Evolutionary conservation across 495 filamentous ascomycete species (phyloP).

Genomic region (Schizothecium vesticola): DNA sequence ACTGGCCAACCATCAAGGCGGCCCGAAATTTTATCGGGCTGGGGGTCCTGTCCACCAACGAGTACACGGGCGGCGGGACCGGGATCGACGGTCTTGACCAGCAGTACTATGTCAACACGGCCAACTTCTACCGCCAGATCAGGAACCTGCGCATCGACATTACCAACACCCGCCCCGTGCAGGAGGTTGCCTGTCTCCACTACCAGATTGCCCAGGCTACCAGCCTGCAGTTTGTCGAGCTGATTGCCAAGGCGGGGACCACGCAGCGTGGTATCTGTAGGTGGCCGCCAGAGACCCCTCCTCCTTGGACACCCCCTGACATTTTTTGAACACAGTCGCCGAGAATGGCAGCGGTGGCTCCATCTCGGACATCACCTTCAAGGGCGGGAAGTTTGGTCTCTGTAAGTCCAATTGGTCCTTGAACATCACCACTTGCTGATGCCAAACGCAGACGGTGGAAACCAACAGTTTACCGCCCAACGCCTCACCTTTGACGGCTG

Average conservation of each 20-base stretch:
- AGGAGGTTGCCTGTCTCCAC: conserved; percentile 69
- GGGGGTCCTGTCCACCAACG: conserved; percentile 79
- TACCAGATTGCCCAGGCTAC: conserved; percentile 93
- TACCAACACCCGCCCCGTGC: conserved; percentile 44
- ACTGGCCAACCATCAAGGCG: conserved; percentile 66
- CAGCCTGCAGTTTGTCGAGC: conserved; percentile 74
- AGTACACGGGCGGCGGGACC: conserved; percentile 57
- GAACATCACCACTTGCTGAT: background rate
- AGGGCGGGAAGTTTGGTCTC: conserved; percentile 72
- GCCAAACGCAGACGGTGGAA: conserved; percentile 49
- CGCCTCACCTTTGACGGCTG: conserved; percentile 80
- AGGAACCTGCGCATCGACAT: conserved; percentile 87
- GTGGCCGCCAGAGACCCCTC: background rate
- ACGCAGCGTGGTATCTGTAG: conserved; percentile 55
- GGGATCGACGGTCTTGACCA: background rate
- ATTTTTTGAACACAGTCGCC: conserved; percentile 49
- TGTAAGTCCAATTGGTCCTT: background rate
- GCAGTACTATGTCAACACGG: conserved; percentile 63
- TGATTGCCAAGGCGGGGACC: conserved; percentile 48
- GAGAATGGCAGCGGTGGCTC: conserved; percentile 86
- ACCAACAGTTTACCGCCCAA: conserved; percentile 85
- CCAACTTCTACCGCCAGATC: conserved; percentile 93
- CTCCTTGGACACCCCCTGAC: background rate
- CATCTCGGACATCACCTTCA: conserved; percentile 76
- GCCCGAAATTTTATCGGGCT: conserved; percentile 65